Evolutionary conservation across 2,329 filamentous ascomycete genomes (phyloP), one percentile per base, ranked within the genome.

Genomic region (Orbilia oligospora): DNA sequence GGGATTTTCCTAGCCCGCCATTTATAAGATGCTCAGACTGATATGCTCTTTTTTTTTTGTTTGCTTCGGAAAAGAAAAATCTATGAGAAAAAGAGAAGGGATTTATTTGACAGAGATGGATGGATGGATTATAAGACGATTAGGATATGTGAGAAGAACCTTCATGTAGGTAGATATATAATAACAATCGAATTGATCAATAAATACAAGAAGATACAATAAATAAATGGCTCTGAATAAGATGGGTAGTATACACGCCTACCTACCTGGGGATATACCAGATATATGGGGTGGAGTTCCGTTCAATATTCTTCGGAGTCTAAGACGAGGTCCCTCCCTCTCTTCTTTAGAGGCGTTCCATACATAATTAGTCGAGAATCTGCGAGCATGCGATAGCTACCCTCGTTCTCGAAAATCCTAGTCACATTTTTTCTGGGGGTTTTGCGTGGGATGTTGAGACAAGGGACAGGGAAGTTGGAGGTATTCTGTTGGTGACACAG

Each of bases 141-240:
- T 16, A 44, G 33, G 36, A 27, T 44, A 61, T 61, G 56, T 44
- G 56, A 61, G 56, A 44, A 44, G 56, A 44, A 44, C n/a, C n/a
- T 14, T 61, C 56, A 61, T 61, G 56, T 61, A 61, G 56, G 18
- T 61, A 61, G 56, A 6, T 30, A 61, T 20, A 61, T 61, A 61
- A 44, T 44, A 61, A 61, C 56, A 44, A 44, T 61, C 56, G 36
- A 61, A 61, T 51, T 51, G 48, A 51, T 61, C 36, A 61, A 58
- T 58, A 5, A 38, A 30, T 30, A 30, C 6, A 30, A 30, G 3
- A 30, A 30, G n/a, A 30, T 30, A 6, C 6, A 30, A 30, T 30
- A 30, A 30, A n/a, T n/a, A n/a, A n/a, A 61, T 41, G 55, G 33
- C 9, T 18, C 44, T 44, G 14, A n/a, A 56, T 44, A 56, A 8